Evolutionary conservation across 139 green algal species (phyloP), one percentile per base, ranked within the genome.

Genomic region (Asterochloris sp.): DNA sequence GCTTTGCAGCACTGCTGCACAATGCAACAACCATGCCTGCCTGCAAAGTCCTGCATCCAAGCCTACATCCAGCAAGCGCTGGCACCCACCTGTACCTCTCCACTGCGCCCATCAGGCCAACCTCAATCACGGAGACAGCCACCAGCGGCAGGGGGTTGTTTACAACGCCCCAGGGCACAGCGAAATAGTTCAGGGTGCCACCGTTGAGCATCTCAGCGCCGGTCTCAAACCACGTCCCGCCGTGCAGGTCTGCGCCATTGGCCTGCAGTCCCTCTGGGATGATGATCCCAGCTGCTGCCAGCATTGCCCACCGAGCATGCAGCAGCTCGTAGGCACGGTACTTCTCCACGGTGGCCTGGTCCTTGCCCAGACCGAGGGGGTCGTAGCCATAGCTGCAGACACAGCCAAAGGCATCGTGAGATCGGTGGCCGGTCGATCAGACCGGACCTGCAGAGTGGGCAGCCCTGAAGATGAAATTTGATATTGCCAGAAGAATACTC

Each of bases 241-340:
- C 96, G 74, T 91, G 87, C 86, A 99, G 93, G 87, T 92, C 83
- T 26, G 94, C 94, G 78, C 93, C 94, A 87, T 97, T 98, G 86
- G 94, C 93, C 86, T 94, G 83, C 66, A 99, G 92, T 81, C 93
- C 94, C 90, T 99, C 96, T 14, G 96, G 96, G 86, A 99, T 97
- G 93, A 99, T 92, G 88, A 95, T 97, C 75, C 96, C 96, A 67
- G 96, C 94, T 61, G 94, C 94, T 68, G 92, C 95, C 76, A 99
- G 94, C 96, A 99, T 99, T 75, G 96, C 96, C 96, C 96, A 99
- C 74, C 96, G 93, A 16, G 92, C 95, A 84, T 99, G 96, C 84
- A 98, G 84, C 73, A 99, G 89, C 92, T 99, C 96, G 83, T 96
- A 94, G 75, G 83, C 90, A 38, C 91, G 90, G 94, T 98, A 98